Percentiles rank a stretch among this genome's conserved stretches.
These are phyloP conservation scores for Athelia sp. DNA, from an alignment of 1,284 basidiomycete species.

Conservation along the genomic window DNA sequence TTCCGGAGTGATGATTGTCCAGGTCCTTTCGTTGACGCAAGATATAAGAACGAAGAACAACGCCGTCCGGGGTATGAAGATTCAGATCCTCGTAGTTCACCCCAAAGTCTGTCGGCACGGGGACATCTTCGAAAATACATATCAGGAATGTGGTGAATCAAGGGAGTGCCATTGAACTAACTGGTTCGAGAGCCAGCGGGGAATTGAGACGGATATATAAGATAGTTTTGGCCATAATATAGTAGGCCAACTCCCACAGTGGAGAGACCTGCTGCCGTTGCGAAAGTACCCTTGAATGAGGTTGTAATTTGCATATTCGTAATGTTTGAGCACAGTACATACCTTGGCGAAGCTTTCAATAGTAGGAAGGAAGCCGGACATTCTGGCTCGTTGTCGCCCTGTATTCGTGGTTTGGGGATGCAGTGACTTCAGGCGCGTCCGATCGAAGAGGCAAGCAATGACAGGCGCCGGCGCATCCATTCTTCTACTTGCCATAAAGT, in stretches of 20 bases:
- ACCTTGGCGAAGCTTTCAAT: conserved; percentile 66
- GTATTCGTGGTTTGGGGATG: no score
- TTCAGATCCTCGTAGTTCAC: conserved; percentile 72
- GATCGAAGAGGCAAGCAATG: no score
- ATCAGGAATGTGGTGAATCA: background rate
- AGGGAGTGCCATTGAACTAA: conserved; percentile 23
- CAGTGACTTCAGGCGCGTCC: no score
- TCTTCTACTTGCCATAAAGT: no score
- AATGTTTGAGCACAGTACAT: conserved; percentile 6
- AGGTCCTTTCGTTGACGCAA: conserved; percentile 45
- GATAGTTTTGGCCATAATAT: conserved; percentile 80
- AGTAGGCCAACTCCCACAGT: conserved; percentile 74
- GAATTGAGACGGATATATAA: conserved; percentile 89
- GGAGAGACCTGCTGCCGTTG: conserved; percentile 61
- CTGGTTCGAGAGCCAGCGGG: conserved; percentile 79
- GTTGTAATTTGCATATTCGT: conserved; percentile 1
- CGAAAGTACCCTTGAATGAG: conserved; percentile 52
- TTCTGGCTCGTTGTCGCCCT: background rate
- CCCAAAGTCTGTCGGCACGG: conserved; percentile 63
- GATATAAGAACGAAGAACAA: conserved; percentile 59
- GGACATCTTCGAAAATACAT: conserved; percentile 49
- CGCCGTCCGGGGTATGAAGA: conserved; percentile 57
- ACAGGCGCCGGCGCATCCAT: no score
- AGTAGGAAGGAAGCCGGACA: conserved; percentile 40
- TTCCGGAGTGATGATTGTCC: conserved; percentile 19